Evolutionary conservation across 1,284 basidiomycete species (phyloP), one percentile per base, ranked within the genome.

Genomic region (Phellinidium pouzarii): DNA sequence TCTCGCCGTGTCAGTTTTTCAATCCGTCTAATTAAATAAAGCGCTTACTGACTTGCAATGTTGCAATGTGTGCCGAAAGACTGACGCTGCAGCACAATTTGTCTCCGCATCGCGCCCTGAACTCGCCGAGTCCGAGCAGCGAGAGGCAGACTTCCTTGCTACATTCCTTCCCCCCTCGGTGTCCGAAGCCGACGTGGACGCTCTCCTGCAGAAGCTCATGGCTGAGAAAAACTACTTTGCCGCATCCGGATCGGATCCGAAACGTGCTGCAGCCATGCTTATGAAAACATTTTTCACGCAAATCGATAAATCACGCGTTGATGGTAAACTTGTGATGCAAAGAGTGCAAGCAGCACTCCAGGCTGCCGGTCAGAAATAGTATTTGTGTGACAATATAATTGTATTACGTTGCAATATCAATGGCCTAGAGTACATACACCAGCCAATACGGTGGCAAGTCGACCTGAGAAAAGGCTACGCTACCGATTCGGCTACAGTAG

Each of bases 231-330:
- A 57, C 14, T 20, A 71, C 25, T 56, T 65, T 26, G 42, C 45
- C n/a, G 41, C 14, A 31, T 14, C 64, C 19, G 59, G 63, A 61
- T 46, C 58, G 48, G 50, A 59, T 59, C 55, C 68, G 57, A 66
- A 74, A 61, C 68, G 71, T 64, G 60, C 64, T 56, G 57, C 70
- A 14, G 81, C 81, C 43, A 61, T 66, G 38, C 65, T 85, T 54
- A 75, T 82, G 66, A 84, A 82, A 62, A 65, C 68, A 12, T 86
- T 87, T 63, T 87, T 83, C 63, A 63, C 70, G 12, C 68, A 70
- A 54, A 72, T 86, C 3, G 81, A 87, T 62, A 79, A 75, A 60
- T 73, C 76, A 4, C 65, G 63, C 17, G 82, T 87, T 1, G 77
- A 84, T 60, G 60, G 76, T 1, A 69, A 74, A 43, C 61, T 80